Conservation (phyloP, 2,329 filamentous ascomycete genomes). For the Epichloe festucae region DNA sequence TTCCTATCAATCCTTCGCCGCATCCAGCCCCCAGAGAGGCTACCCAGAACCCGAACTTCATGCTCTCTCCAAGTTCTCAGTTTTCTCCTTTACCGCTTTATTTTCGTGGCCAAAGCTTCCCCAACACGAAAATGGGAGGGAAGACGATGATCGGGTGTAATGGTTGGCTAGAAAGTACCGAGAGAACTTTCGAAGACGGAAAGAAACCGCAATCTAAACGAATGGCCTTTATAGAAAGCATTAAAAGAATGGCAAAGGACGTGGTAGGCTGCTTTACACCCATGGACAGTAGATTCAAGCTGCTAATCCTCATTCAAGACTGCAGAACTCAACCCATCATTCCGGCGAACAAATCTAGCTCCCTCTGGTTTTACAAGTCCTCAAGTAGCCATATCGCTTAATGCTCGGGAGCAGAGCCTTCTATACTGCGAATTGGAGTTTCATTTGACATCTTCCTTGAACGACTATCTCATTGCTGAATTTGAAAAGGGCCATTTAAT, state of each 20-base stretch:
- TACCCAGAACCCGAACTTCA: neutral
- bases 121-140: conserved; percentile 25
- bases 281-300: neutral
- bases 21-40: neutral
- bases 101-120: conserved; percentile 26
- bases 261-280: conserved; percentile 27
- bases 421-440: conserved; percentile 48
- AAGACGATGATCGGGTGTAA: conserved; percentile 43
- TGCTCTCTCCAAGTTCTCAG: conserved; percentile 10
- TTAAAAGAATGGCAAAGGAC: conserved; percentile 41
- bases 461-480: conserved; percentile 39
- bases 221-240: conserved; percentile 28
- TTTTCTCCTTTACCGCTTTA: conserved; percentile 32
- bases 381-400: conserved; percentile 35
- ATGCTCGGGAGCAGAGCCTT: conserved; percentile 43
- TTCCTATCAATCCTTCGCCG: neutral
- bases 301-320: conserved; percentile 7
- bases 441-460: conserved; percentile 35
- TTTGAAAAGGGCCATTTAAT: conserved; percentile 42
- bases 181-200: conserved; percentile 10
- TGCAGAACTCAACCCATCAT: conserved; percentile 22
- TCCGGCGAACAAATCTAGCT: neutral
- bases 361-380: conserved; percentile 4
- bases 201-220: conserved; percentile 24
- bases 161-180: conserved; percentile 42